Conservation (phyloP, 2,329 filamentous ascomycete species). For the Nothopassalora personata region DNA sequence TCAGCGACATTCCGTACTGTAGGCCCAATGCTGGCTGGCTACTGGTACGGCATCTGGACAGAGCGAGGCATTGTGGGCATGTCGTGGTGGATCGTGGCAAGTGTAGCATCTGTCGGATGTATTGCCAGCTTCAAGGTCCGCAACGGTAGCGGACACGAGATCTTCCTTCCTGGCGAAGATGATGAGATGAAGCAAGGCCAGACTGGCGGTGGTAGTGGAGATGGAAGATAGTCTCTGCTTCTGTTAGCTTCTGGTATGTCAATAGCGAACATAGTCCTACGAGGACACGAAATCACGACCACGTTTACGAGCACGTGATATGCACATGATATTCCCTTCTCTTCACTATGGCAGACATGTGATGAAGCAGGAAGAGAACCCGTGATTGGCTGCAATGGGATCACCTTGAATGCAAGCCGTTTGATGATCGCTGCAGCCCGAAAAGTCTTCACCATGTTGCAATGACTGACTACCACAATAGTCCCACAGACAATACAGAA, state of each 20-base stretch:
- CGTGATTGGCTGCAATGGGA: background rate
- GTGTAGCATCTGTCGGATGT: conserved; percentile 53
- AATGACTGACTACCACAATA: background rate
- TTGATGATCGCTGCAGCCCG: background rate
- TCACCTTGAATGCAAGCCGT: background rate
- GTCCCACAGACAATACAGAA: background rate
- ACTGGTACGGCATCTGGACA: conserved; percentile 50
- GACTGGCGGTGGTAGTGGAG: conserved; percentile 26
- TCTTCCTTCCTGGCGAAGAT: conserved; percentile 48
- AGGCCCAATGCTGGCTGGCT: conserved; percentile 52
- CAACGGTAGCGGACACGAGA: conserved; percentile 60
- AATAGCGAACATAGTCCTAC: background rate
- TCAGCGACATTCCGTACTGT: conserved; percentile 51
- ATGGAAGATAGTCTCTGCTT: conserved; percentile 21
- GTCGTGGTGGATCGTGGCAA: conserved; percentile 54
- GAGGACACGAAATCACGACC: background rate
- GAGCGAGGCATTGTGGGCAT: conserved; percentile 51
- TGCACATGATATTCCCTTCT: background rate
- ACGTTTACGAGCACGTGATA: background rate
- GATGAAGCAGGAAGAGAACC: background rate
- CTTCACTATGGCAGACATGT: background rate
- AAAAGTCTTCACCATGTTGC: background rate
- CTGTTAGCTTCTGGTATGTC: background rate
- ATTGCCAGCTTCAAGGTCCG: conserved; percentile 56
- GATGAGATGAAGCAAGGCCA: conserved; percentile 27